These are phyloP conservation scores for Fistulifera solaris DNA, from an alignment of 108 stramenopile species.

Conservation along the genomic window DNA sequence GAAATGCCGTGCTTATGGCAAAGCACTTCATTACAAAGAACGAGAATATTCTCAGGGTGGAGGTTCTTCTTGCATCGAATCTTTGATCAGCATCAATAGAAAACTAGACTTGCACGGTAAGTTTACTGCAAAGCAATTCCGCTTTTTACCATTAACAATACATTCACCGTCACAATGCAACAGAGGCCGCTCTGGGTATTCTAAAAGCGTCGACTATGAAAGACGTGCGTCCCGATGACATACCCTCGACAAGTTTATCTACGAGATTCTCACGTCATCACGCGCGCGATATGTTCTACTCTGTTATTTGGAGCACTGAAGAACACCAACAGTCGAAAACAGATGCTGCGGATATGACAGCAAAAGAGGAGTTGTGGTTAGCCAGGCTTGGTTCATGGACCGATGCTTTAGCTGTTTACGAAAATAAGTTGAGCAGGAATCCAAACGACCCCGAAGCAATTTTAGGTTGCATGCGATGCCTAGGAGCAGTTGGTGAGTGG, in stretches of 20 bases:
- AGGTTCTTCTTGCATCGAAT: constrained; percentile 73
- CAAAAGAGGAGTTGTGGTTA: constrained; percentile 82
- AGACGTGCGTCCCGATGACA: constrained; percentile 6
- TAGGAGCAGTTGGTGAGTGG: constrained; percentile 95
- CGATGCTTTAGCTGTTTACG: constrained; percentile 80
- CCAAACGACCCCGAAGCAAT: constrained; percentile 75
- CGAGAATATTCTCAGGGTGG: constrained; percentile 68
- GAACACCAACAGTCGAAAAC: constrained; percentile 19
- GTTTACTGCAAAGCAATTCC: not conserved
- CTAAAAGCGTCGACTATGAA: constrained; percentile 84
- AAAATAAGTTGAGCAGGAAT: constrained; percentile 66
- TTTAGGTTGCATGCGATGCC: constrained; percentile 91
- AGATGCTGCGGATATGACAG: constrained; percentile 29
- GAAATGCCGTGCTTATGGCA: constrained; percentile 96
- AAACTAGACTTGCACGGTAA: constrained; percentile 85
- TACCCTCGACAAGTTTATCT: constrained; percentile 11
- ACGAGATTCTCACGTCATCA: constrained; percentile 22
- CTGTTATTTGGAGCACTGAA: constrained; percentile 50
- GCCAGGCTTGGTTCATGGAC: constrained; percentile 95
- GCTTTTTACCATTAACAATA: not conserved
- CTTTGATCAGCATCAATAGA: constrained; percentile 93
- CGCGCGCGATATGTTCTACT: constrained; percentile 51
- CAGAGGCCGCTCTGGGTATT: constrained; percentile 93
- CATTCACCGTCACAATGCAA: not conserved
- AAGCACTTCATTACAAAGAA: constrained; percentile 94